Evolutionary conservation across 768 basidiomycete genomes (phyloP), one percentile per base, ranked within the genome.

Genomic region (Chlorophyllum brunneum): DNA sequence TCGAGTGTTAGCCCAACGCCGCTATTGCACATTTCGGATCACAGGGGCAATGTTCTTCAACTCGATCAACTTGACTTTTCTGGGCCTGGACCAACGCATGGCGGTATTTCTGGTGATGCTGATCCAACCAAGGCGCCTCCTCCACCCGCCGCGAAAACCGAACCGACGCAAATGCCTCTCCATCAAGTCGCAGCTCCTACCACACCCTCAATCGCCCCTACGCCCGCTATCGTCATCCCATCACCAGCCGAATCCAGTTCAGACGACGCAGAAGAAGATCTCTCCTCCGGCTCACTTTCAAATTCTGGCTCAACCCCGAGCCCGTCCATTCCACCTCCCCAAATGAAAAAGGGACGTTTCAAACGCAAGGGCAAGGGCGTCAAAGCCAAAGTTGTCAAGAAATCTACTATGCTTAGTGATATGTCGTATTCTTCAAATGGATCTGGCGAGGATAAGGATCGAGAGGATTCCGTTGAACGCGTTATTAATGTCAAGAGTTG

Each of bases 401-500:
- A 26, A 4, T 20, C 26, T 9, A 39, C 27, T 1, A 30, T 22
- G 10, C 20, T 23, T 4, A 29, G 22, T 10, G n/a, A 43, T 3
- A 24, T 24, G 30, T 59, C 58, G n/a, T n/a, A n/a, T 1, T 41
- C 55, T 11, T 52, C 59, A 0, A 34, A 38, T 46, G 54, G 48
- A 4, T 46, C 13, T 67, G 70, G 51, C 40, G 64, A 26, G 16
- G 27, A 20, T 2, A 41, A 39, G 9, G 38, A 42, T 33, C 18
- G 24, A 11, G 39, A 67, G 10, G 73, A 77, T 10, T 60, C 71
- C 5, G 70, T 85, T 44, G 92, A 98, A 66, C 81, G 93, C 5
- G 85, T 99, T 24, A 95, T 98, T 74, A 98, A 98, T 64, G 83
- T 99, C 59, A 89, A 88, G 75, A 88, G 82, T 51, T 99, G 95